Base-by-base conservation (phyloP, 345 rosid genomes). In the Rubroshorea leprosula region DNA sequence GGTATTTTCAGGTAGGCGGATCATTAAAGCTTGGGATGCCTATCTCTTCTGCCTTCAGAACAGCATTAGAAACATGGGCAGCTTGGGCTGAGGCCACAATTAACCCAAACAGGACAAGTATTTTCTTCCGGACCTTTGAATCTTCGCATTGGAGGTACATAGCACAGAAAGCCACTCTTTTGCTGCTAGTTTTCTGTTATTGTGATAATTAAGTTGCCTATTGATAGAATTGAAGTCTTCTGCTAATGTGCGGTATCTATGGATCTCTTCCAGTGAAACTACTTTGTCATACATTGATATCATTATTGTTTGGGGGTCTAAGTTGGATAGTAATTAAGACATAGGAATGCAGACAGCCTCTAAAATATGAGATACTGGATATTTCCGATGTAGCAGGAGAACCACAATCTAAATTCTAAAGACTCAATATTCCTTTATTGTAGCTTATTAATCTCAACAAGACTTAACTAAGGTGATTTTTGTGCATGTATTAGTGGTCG, bases 71-170 rank as follows among this genome's bases (percentile, higher is more conserved):
- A 13, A 77, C 78, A 3, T 80, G 85, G 82, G 76, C 80, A 55
- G 70, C 82, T 67, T 77, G 85, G 85, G 72, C 57, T 51, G 80
- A 77, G 54, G 59, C 64, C 23, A 53, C 50, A 4, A 29, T 80
- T 64, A 60, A 80, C 71, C 60, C 60, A 43, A 80, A 80, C 47
- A 72, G 72, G 66, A 80, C 82, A 5, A 49, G 55, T 6, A 68
- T 77, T 27, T 77, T 74, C 70, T 74, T 86, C 68, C 83, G 93
- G 61, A 86, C 87, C 8, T 86, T 86, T 20, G 93, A 86, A 68
- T 57, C 87, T 44, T 77, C 89, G 13, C 93, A 86, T 59, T 86
- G 93, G 89, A 80, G 81, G 93, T 83, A 24, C 14, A 77, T 65
- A 35, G 15, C 11, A 12, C 18, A 52, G 51, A 58, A 41, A 51